A percentile compares a stretch with the other conserved stretches of the same genome.
Conservation (phyloP, 805 yeast genomes). For the Nakazawaea peltata region DNA sequence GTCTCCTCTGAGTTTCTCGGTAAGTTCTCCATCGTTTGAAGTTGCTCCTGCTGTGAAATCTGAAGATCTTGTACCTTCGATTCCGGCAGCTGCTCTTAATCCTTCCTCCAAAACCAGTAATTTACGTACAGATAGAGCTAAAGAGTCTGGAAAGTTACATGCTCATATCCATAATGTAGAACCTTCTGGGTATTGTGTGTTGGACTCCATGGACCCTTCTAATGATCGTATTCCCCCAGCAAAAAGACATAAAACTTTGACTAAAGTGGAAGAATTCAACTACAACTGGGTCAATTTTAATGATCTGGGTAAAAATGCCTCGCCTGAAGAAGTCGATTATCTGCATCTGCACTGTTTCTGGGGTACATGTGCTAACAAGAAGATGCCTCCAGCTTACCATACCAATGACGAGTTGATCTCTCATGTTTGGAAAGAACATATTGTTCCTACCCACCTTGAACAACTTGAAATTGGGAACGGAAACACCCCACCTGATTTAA, state of each 20-base stretch:
- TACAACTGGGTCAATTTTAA: conserved; percentile 10
- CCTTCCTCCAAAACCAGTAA: conserved; percentile 1
- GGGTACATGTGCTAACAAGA: conserved; percentile 4
- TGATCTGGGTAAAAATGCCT: conserved; percentile 1
- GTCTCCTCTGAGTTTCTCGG: no score
- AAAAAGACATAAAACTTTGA: background rate
- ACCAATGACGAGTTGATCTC: conserved; percentile 5
- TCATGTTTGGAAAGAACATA: conserved; percentile 6
- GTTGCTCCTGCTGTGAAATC: no score
- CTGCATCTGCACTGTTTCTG: conserved; percentile 11
- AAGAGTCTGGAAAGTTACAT: no score
- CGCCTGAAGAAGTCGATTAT: no score
- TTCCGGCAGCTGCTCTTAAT: no score
- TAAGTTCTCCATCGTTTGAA: no score
- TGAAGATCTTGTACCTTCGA: no score
- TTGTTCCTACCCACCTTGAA: no score
- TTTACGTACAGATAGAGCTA: background rate
- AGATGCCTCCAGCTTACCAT: background rate
- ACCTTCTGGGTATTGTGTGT: background rate
- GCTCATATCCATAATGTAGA: background rate
- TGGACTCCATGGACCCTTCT: background rate
- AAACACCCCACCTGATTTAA: background rate
- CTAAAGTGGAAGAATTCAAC: conserved; percentile 8
- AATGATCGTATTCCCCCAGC: background rate
- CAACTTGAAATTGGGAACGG: background rate